Evolutionary conservation across 2,329 filamentous ascomycete species (phyloP).

Genomic region (Balansia obtecta): DNA sequence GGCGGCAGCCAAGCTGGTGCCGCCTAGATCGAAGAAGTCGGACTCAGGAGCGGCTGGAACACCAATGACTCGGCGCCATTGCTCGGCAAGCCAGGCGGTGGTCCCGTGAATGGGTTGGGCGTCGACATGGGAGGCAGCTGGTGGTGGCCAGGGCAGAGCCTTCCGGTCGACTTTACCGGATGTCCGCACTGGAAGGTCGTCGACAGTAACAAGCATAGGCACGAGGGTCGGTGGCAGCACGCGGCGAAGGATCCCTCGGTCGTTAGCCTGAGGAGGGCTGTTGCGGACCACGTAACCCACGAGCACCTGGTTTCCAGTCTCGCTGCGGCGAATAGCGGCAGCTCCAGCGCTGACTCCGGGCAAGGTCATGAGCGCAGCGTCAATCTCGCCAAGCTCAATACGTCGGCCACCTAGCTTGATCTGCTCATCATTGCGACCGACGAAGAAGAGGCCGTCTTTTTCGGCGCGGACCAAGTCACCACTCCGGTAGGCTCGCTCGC

Average conservation of each 20-base stretch:
- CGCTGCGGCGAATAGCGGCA: constrained; percentile 9
- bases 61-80: constrained; percentile 12
- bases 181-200: constrained; percentile 11
- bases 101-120: constrained; percentile 6
- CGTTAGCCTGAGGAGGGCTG: not conserved
- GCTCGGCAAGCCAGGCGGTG: constrained; percentile 10
- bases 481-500: constrained; percentile 14
- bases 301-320: constrained; percentile 11
- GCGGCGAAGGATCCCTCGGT: constrained; percentile 6
- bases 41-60: constrained; percentile 5
- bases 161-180: constrained; percentile 14
- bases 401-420: constrained; percentile 18
- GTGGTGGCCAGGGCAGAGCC: constrained; percentile 9
- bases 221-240: constrained; percentile 10
- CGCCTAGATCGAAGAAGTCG: constrained; percentile 13
- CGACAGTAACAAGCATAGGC: constrained; percentile 11
- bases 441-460: constrained; percentile 10
- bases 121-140: constrained; percentile 4
- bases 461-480: constrained; percentile 15
- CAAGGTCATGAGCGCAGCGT: constrained; percentile 11
- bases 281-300: constrained; percentile 11
- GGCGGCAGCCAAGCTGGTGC: constrained; percentile 12
- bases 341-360: constrained; percentile 11
- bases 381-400: constrained; percentile 17
- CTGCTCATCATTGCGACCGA: constrained; percentile 17